Conservation (phyloP, 768 basidiomycete species). For the Psilocybe cyanescens region DNA sequence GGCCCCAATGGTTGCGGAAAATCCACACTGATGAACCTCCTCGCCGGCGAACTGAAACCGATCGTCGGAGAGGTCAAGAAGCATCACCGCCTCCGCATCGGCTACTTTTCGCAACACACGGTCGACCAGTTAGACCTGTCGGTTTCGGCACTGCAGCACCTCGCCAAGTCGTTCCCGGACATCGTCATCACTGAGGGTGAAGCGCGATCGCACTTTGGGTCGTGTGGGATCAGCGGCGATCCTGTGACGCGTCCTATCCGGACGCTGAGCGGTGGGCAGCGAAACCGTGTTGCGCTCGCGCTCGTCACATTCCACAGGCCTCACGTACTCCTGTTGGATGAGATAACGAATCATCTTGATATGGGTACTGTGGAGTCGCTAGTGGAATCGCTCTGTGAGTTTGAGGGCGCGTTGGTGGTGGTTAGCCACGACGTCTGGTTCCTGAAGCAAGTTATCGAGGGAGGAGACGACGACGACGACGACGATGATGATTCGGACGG, state of each 20-base stretch:
- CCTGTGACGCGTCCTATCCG: slow-evolving; percentile 40
- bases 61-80: slow-evolving; percentile 49
- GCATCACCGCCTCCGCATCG: slow-evolving; percentile 58
- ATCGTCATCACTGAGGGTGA: slow-evolving; percentile 32
- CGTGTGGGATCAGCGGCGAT: slow-evolving; percentile 46
- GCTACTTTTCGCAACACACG: slow-evolving; percentile 65
- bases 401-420: slow-evolving; percentile 59
- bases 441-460: slow-evolving; percentile 36
- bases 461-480: slow-evolving; percentile 26
- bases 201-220: slow-evolving; percentile 40
- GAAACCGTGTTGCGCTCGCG: slow-evolving; percentile 65
- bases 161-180: slow-evolving; percentile 29
- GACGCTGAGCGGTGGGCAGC: slow-evolving; percentile 56
- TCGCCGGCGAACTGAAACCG: slow-evolving; percentile 44
- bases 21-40: slow-evolving; percentile 55
- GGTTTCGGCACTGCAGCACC: slow-evolving; percentile 29
- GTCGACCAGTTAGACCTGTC: slow-evolving; percentile 53
- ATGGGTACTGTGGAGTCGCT: slow-evolving; percentile 60
- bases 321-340: slow-evolving; percentile 57
- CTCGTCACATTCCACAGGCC: slow-evolving; percentile 57
- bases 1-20: slow-evolving; percentile 59
- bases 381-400: slow-evolving; percentile 51
- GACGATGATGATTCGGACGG: slow-evolving; percentile 22
- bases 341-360: slow-evolving; percentile 76
- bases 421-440: slow-evolving; percentile 64